Base-by-base conservation (phyloP, 441 rosid species). In the Pelargonium citronellum region DNA sequence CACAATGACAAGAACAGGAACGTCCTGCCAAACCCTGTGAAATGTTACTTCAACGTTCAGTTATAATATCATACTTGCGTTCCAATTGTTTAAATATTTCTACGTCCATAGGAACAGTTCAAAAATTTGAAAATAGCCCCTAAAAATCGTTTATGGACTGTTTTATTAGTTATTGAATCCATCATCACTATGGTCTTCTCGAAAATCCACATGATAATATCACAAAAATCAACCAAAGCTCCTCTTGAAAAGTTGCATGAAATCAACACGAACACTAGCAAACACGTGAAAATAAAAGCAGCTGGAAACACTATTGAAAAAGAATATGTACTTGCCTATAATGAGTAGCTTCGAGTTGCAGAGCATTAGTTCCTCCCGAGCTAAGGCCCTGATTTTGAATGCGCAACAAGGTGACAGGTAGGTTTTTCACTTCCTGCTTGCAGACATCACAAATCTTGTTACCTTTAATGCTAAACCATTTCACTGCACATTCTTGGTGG, bases 391-490 rank as follows among this genome's bases (percentile, higher is more conserved):
- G 74, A 78, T 91, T 90, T 82, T 89, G 98, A 65, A 95, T 83
- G 46, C 95, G 81, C 76, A 91, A 77, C 67, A 95, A 89, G 66
- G 96, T 92, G 49, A 95, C 99, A 1, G 99, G 97, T 53, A 95
- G 88, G 81, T 95, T 95, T 72, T 74, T 77, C 46, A 95, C 99
- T 61, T 92, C 95, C 82, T 95, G 90, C 77, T 86, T 90, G 83
- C 99, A 95, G 16, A 95, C 98, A 69, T 95, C 99, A 73, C 99
- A 95, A 0, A 84, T 95, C 77, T 90, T 91, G 86, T 89, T 95
- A 44, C 99, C 99, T 81, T 92, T 95, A 78, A 95, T 92, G 67
- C 93, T 87, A 78, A 92, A 95, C 99, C 99, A 95, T 84, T 95
- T 95, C 22, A 92, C 82, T 67, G 97, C 96, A 81, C 99, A 95